A percentile compares a stretch with the other conserved stretches of the same genome.
phyloP scores from a whole-genome alignment of 1,284 basidiomycete genomes.

The Leccinum fuscescens region DNA sequence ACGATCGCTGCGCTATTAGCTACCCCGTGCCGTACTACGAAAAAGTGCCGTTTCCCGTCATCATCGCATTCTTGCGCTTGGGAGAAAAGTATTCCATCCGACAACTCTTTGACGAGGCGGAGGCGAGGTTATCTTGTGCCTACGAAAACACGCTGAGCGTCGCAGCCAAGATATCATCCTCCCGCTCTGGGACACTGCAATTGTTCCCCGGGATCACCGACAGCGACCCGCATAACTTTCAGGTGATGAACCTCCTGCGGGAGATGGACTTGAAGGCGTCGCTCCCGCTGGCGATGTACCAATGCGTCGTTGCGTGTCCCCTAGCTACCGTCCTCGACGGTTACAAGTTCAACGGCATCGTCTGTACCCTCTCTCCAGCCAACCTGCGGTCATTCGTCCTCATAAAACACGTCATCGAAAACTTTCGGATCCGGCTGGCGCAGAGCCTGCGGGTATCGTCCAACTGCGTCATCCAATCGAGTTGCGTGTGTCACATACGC shows the following conservation, averaged over 20 bases:
- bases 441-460: background rate
- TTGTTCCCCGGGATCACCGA: conserved; percentile 8
- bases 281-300: conserved; percentile 19
- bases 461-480: conserved; percentile 6
- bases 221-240: conserved; percentile 19
- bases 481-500: conserved; percentile 1
- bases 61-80: conserved; percentile 17
- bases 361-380: background rate
- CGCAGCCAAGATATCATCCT: conserved; percentile 8
- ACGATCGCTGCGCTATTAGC: background rate
- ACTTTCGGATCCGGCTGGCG: background rate
- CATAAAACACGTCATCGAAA: conserved; percentile 8
- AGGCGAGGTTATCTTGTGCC: conserved; percentile 5
- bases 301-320: conserved; percentile 9
- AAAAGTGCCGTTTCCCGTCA: conserved; percentile 3
- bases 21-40: conserved; percentile 8
- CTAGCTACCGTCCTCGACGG: conserved; percentile 10
- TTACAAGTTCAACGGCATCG: conserved; percentile 2
- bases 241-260: conserved; percentile 20
- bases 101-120: conserved; percentile 12
- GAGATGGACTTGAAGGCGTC: conserved; percentile 8
- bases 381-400: conserved; percentile 13
- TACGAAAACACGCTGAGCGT: conserved; percentile 4
- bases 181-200: background rate
- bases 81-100: conserved; percentile 25